Conservation (phyloP, 192 early-diverging fungal species). For the Paraglomus occultum region DNA sequence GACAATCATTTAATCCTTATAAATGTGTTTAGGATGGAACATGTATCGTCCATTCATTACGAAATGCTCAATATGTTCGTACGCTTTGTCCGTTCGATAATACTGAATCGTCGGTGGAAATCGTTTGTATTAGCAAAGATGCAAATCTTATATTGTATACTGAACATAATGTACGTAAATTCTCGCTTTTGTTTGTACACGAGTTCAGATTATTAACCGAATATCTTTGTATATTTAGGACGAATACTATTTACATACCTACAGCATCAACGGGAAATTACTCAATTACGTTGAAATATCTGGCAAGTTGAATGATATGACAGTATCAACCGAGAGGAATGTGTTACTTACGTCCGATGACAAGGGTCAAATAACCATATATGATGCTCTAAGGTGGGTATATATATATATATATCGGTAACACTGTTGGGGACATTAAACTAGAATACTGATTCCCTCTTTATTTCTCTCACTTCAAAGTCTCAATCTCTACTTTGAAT, state of each 20-base stretch:
- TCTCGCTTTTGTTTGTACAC: neutral
- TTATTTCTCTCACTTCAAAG: neutral
- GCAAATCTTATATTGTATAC: conserved; percentile 21
- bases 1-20: neutral
- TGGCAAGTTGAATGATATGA: conserved; percentile 18
- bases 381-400: conserved; percentile 23
- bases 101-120: conserved; percentile 11
- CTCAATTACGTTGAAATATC: neutral
- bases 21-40: conserved; percentile 22
- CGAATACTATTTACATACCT: conserved; percentile 25
- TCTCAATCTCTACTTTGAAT: conserved; percentile 13
- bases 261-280: conserved; percentile 29
- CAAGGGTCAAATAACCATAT: conserved; percentile 7
- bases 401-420: too few relatives aligned
- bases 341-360: conserved; percentile 6
- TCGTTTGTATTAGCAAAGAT: conserved; percentile 21
- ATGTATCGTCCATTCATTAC: conserved; percentile 26
- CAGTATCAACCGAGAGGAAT: conserved; percentile 10
- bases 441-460: neutral
- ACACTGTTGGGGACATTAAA: neutral
- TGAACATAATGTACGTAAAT: conserved; percentile 20
- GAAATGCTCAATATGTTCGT: conserved; percentile 24
- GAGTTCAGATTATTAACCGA: too few relatives aligned
- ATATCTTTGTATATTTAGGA: neutral
- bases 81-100: conserved; percentile 22